Percentiles rank a stretch among this genome's conserved stretches.
These are phyloP conservation scores for Cokeromyces recurvatus DNA, from an alignment of 371 early-diverging fungal genomes.

Conservation along the genomic window DNA sequence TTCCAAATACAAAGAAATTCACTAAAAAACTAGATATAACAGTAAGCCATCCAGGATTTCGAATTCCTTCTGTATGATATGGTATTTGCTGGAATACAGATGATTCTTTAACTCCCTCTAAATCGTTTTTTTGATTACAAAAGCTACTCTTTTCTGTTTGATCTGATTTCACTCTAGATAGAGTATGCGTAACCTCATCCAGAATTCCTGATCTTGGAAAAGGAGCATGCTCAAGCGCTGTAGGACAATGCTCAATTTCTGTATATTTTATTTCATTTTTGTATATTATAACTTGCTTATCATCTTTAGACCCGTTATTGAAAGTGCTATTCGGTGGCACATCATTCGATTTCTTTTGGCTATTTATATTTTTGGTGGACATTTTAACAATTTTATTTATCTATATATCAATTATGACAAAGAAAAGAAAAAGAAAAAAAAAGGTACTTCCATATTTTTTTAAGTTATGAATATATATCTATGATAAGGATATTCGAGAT, in stretches of 20 bases:
- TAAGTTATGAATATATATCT: too few species aligned
- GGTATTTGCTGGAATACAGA: slow-evolving; percentile 11
- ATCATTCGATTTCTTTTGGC: too few species aligned
- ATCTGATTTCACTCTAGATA: slow-evolving; percentile 20
- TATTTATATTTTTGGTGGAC: too few species aligned
- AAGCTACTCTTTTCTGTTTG: slow-evolving; percentile 1
- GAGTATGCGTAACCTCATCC: slow-evolving; percentile 30
- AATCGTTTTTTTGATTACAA: slow-evolving; percentile 1
- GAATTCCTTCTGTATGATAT: slow-evolving; percentile 28
- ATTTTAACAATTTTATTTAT: too few species aligned
- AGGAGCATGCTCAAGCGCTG: slow-evolving; percentile 31
- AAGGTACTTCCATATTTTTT: too few species aligned
- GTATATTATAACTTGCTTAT: too few species aligned
- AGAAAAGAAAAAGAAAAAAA: too few species aligned
- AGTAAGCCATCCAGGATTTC: slow-evolving; percentile 43
- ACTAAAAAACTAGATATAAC: slow-evolving; percentile 51
- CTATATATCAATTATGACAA: too few species aligned
- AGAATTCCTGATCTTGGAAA: slow-evolving; percentile 32
- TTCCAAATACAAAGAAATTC: slow-evolving; percentile 54
- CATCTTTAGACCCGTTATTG: too few species aligned
- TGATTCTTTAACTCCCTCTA: neutral
- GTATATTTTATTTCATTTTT: too few species aligned
- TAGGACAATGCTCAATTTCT: slow-evolving; percentile 23
- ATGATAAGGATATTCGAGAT: too few species aligned
- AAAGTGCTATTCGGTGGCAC: too few species aligned